These are phyloP conservation scores for Cylindrotheca fusiformis DNA, from an alignment of 108 stramenopile species.

Conservation along the genomic window DNA sequence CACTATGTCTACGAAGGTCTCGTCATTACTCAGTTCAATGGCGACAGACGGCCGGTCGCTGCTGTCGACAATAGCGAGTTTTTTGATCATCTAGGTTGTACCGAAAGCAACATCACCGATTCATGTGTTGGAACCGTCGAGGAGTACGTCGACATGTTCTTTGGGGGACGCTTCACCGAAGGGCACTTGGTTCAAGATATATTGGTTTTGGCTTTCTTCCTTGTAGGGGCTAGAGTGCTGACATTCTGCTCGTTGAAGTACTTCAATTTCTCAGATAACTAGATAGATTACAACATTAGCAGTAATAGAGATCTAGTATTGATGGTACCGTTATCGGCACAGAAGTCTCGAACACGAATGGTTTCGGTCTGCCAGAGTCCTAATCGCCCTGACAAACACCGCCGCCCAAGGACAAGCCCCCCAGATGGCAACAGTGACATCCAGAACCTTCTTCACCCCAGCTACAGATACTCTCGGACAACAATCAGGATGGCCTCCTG, in stretches of 20 bases:
- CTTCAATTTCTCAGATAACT: conserved; percentile 34
- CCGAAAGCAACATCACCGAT: conserved; percentile 7
- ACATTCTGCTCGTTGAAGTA: conserved; percentile 55
- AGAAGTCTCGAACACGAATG: no score
- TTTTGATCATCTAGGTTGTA: conserved; percentile 33
- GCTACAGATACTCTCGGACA: no score
- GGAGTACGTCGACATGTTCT: conserved; percentile 58
- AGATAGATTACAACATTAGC: no score
- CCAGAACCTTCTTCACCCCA: no score
- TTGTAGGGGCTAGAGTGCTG: conserved; percentile 42
- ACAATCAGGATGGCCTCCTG: no score
- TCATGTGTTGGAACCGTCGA: conserved; percentile 40
- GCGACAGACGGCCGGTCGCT: conserved; percentile 35
- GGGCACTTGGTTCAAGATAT: conserved; percentile 37
- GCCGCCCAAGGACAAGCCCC: no score
- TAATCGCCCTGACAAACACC: no score
- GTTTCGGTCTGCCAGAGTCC: no score
- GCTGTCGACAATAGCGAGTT: conserved; percentile 47
- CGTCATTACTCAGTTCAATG: conserved; percentile 45
- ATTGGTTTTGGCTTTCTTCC: conserved; percentile 43
- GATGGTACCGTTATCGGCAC: no score
- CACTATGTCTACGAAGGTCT: conserved; percentile 80
- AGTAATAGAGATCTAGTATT: no score
- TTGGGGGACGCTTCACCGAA: conserved; percentile 51
- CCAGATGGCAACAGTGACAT: no score